phyloP scores from a whole-genome alignment of 2,329 filamentous ascomycete species.

The Cercospora sojina region DNA sequence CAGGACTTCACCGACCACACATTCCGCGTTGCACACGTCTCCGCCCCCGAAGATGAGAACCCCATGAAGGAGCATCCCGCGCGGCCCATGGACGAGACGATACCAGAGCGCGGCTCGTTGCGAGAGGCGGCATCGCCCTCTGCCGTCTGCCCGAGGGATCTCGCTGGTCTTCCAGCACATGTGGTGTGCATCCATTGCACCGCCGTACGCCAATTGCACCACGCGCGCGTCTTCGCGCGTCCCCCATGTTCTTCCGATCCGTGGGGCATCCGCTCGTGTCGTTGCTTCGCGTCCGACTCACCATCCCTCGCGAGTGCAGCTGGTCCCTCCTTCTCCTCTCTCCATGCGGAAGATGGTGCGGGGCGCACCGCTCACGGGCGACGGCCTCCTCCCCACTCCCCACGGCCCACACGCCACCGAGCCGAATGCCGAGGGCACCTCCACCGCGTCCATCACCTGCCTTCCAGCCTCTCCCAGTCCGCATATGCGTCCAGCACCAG shows the following conservation, averaged over 20 bases:
- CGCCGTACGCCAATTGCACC: not conserved
- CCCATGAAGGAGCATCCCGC: no score
- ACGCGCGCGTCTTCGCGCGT: not conserved
- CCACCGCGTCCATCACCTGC: not conserved
- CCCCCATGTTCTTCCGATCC: not conserved
- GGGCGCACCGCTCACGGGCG: not conserved
- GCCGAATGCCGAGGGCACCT: no score
- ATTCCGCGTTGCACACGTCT: no score
- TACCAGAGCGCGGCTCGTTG: not conserved
- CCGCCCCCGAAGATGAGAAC: no score
- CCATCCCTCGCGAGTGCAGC: not conserved
- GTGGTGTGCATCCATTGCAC: not conserved
- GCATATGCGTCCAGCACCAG: slow-evolving; percentile 25
- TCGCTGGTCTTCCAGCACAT: not conserved
- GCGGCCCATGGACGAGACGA: not conserved
- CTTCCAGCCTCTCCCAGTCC: slow-evolving; percentile 21
- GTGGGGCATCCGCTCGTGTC: not conserved
- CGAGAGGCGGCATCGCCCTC: not conserved
- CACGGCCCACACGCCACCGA: not conserved
- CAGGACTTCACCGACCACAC: no score
- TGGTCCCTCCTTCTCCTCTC: not conserved
- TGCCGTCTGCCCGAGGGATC: not conserved
- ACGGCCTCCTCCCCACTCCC: not conserved
- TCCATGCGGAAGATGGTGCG: not conserved
- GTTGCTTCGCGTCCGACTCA: not conserved